Evolutionary conservation across 805 yeast species (phyloP), one percentile per base, ranked within the genome.

Genomic region (Ogataea henricii): DNA sequence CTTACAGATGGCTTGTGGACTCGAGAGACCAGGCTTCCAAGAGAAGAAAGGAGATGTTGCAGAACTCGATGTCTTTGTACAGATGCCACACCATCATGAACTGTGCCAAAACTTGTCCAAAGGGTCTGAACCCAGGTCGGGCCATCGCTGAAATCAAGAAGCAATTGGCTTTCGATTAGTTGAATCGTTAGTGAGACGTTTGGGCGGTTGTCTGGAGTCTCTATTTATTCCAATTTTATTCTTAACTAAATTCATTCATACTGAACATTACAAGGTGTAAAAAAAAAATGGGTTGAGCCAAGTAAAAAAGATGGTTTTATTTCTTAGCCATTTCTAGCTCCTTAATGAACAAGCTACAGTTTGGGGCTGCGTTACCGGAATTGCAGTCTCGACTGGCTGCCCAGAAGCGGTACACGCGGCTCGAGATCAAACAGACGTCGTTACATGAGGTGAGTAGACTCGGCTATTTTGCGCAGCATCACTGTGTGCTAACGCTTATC

Each of bases 41-140:
- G 53, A 62, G 76, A 58, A 89, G 99, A 79, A 87, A 82, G 68
- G 87, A 83, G 64, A 85, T 87, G 89, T 79, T 94, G 65, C 92
- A 94, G 73, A 94, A 94, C 81, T 83, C 96, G 49, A 94, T 94
- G 98, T 86, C 96, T 48, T 75, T 94, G 64, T 94, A 94, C 83
- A 86, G 99, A 79, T 94, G 99, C 73, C 99, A 92, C 78, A 94
- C 99, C 51, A 94, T 94, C 67, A 88, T 94, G 97, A 94, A 94
- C 82, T 94, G 99, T 82, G 81, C 99, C 45, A 85, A 82, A 68
- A 94, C 99, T 48, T 94, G 99, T 78, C 99, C 99, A 87, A 94
- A 84, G 59, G 97, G 97, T 56, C 81, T 94, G 76, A 94, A 94
- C 74, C 99, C 99, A 40, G 99, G 98, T 75, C 78, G 69, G 63